Evolutionary conservation across 2,329 filamentous ascomycete genomes (phyloP), one percentile per base, ranked within the genome.

Genomic region (Alternaria ventricosa): DNA sequence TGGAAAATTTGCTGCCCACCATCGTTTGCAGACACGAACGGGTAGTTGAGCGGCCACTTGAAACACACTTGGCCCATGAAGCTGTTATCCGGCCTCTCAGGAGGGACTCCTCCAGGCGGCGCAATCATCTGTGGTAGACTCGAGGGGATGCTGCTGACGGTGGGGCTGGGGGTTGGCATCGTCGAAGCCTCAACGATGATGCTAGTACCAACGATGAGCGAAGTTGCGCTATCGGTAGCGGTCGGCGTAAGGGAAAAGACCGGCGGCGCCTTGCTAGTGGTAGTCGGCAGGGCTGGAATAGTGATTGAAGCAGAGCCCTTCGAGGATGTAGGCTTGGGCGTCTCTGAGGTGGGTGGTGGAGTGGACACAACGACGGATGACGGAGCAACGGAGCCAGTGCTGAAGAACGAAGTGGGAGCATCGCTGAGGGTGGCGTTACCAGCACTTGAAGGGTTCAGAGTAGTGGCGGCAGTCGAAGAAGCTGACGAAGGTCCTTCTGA

Each of bases 1-100:
- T 87, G 82, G 83, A 97, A 97, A 74, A 99, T 92, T 80, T 98
- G 95, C 43, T 88, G 88, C 6, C 93, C 91, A 18, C 94, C 92
- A 67, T 90, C 85, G 13, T 88, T 85, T 66, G 91, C 89, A 22
- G 83, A 84, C 11, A 98, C 92, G 76, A 96, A 97, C 9, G 87
- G 83, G 79, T 96, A 99, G 82, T 96, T 95, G 71, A 97, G 86
- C 1, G 88, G 87, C 75, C 89, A 91, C 56, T 88, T 84, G 86
- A 98, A 97, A 33, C 92, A 96, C 66, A 98, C 86, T 77, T 97
- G 93, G 70, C 97, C 90, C 71, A 92, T 81, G 5, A 88, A 89
- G 1, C 87, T 89, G 70, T 92, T 91, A 4, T 84, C 81, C 0
- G 92, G 91, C 18, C 84, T 79, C 8, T 71, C 65, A 5, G 82